phyloP scores from a whole-genome alignment of 805 yeast genomes.

The Metschnikowia corniflorae region DNA sequence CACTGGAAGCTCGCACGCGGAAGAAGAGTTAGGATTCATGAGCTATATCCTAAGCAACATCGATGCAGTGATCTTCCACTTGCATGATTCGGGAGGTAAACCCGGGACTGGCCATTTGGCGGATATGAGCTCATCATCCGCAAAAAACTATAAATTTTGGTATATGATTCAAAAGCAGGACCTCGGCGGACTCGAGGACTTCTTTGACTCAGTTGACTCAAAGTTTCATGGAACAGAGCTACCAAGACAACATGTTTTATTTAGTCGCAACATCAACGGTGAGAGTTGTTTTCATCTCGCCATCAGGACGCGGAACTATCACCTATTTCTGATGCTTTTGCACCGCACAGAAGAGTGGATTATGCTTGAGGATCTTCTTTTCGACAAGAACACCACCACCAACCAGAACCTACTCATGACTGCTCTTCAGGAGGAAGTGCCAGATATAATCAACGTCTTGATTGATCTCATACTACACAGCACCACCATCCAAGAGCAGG shows the following conservation, averaged over 20 bases:
- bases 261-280: slow-evolving; percentile 43
- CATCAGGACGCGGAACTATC: slow-evolving; percentile 44
- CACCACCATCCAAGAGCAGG: slow-evolving; percentile 45
- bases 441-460: slow-evolving; percentile 45
- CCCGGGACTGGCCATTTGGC: slow-evolving; percentile 28
- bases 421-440: slow-evolving; percentile 56
- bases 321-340: slow-evolving; percentile 45
- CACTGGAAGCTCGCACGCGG: background rate
- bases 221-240: slow-evolving; percentile 12
- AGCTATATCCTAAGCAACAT: slow-evolving; percentile 82
- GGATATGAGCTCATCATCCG: slow-evolving; percentile 40
- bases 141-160: slow-evolving; percentile 54
- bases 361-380: slow-evolving; percentile 62
- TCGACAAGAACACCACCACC: slow-evolving; percentile 52
- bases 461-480: slow-evolving; percentile 37
- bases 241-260: slow-evolving; percentile 23
- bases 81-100: slow-evolving; percentile 24
- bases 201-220: slow-evolving; percentile 14
- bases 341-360: slow-evolving; percentile 45
- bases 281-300: slow-evolving; percentile 71
- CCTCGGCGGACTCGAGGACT: slow-evolving; percentile 10
- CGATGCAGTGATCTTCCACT: slow-evolving; percentile 73
- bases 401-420: slow-evolving; percentile 56
- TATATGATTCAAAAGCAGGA: slow-evolving; percentile 38
- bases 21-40: slow-evolving; percentile 48